Evolutionary conservation across 495 filamentous ascomycete genomes (phyloP), one percentile per base, ranked within the genome.

Genomic region (Bathelium albidoporum): DNA sequence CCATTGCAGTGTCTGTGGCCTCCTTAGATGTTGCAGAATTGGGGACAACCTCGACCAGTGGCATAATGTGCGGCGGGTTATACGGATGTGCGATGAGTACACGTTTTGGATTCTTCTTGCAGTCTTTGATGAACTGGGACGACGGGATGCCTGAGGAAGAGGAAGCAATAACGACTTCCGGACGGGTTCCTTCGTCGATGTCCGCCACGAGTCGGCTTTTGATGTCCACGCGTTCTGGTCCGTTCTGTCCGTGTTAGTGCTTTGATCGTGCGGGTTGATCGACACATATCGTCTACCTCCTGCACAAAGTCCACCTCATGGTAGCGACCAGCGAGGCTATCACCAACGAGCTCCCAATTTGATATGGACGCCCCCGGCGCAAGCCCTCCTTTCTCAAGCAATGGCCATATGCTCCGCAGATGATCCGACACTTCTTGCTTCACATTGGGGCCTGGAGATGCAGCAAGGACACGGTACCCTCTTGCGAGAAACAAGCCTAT

Each of bases 81-180:
- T 24, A 59, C 7, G 58, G 58, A 59, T 59, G 58, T 4, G 32
- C 59, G 59, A 61, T 61, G 32, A 61, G 34, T n/a, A 61, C 59
- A 12, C 59, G 59, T 9, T 43, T 43, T 26, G 59, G 59, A 41
- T 61, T 34, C 59, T 61, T 28, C 29, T 62, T 60, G 60, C 67
- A 69, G n/a, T 64, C 53, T 24, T 28, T 61, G 62, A 69, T 61
- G 59, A 67, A 69, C 28, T 63, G 59, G 20, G 69, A 70, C 28
- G 60, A 67, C 11, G 67, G 61, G 4, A 71, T 59, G 14, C 69
- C 64, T 18, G 69, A 71, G 5, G 69, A 69, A 12, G 69, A 71
- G n/a, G 69, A 71, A 0, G 67, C 61, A 32, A 71, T 71, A 12
- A 71, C 41, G 2, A 69, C 61, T 20, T 65, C 63, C 18, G 63